These are phyloP conservation scores for Pseudogymnoascus verrucosus DNA, from an alignment of 2,329 filamentous ascomycete genomes.

Conservation along the genomic window DNA sequence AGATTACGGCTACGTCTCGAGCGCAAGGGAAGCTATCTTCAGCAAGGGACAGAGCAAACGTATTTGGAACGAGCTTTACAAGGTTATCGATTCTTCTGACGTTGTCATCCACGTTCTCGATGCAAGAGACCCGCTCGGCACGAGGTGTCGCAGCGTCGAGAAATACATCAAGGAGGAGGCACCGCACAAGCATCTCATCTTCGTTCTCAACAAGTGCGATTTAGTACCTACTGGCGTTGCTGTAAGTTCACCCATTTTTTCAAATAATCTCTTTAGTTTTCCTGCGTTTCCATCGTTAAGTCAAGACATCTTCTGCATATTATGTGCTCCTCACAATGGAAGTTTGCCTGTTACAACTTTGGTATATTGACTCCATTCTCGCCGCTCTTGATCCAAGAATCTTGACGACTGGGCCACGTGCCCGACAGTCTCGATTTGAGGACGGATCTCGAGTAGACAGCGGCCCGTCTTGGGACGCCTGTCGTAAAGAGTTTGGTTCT, in stretches of 20 bases:
- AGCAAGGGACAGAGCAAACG: constrained; percentile 90
- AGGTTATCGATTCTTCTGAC: constrained; percentile 91
- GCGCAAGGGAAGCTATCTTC: constrained; percentile 79
- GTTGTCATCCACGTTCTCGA: constrained; percentile 94
- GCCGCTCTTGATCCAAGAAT: constrained; percentile 43
- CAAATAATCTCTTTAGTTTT: constrained; percentile 14
- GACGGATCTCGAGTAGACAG: constrained; percentile 60
- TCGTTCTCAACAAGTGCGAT: constrained; percentile 86
- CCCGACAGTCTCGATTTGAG: not conserved
- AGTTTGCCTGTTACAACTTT: constrained; percentile 97
- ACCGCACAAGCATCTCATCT: constrained; percentile 90
- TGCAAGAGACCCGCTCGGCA: constrained; percentile 81
- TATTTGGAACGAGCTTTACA: constrained; percentile 95
- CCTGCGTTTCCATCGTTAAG: constrained; percentile 59
- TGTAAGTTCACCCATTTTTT: constrained; percentile 58
- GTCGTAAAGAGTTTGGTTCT: constrained; percentile 61
- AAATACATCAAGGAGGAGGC: constrained; percentile 92
- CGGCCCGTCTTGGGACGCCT: constrained; percentile 78
- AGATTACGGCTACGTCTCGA: constrained; percentile 43
- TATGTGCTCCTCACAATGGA: constrained; percentile 56
- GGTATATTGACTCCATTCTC: constrained; percentile 81
- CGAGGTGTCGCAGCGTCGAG: constrained; percentile 80
- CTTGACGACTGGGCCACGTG: not conserved
- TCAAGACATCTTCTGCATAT: constrained; percentile 69
- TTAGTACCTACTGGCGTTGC: constrained; percentile 86